Evolutionary conservation across 1,284 basidiomycete genomes (phyloP), one percentile per base, ranked within the genome.

Genomic region (Ustilago xerochloae): DNA sequence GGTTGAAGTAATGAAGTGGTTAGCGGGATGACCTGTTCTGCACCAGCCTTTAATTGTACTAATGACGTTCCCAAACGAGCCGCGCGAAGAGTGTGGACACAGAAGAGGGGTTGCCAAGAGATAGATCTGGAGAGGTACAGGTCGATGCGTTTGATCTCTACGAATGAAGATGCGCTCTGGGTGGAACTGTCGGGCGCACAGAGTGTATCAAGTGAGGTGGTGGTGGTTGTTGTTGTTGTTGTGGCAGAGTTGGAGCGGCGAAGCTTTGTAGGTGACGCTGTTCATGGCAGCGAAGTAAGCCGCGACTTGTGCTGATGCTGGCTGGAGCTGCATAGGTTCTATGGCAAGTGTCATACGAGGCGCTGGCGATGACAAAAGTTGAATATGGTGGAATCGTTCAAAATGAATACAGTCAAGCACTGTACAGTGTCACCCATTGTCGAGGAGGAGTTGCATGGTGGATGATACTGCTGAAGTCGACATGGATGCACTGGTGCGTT

Each of bases 81-180:
- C 65, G 58, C 33, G 55, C 48, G 32, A 46, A 43, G 53, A 52
- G 45, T 7, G 13, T 9, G 36, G 55, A 57, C 38, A 46, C 48
- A 56, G 54, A 13, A 41, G 16, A 10, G 41, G 69, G 69, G 61
- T 63, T 66, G 69, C 68, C 68, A 67, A 63, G 16, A 72, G 69
- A 55, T 51, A 57, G 63, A 67, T 72, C 69, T 72, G 69, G 63
- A 54, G 69, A 72, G 69, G 69, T 72, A 72, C 69, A 72, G 60
- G 69, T 57, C 63, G 66, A 39, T 52, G n/a, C n/a, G n/a, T n/a
- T n/a, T n/a, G n/a, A n/a, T n/a, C n/a, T 46, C 36, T 26, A 41
- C 38, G 36, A 22, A 12, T 39, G 32, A 22, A 20, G 30, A 24
- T 24, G 32, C 24, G n/a, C 35, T 12, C 18, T 43, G 22, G 38